Conservation (phyloP, 2,329 filamentous ascomycete species). For the Bipolaris bicolor region DNA sequence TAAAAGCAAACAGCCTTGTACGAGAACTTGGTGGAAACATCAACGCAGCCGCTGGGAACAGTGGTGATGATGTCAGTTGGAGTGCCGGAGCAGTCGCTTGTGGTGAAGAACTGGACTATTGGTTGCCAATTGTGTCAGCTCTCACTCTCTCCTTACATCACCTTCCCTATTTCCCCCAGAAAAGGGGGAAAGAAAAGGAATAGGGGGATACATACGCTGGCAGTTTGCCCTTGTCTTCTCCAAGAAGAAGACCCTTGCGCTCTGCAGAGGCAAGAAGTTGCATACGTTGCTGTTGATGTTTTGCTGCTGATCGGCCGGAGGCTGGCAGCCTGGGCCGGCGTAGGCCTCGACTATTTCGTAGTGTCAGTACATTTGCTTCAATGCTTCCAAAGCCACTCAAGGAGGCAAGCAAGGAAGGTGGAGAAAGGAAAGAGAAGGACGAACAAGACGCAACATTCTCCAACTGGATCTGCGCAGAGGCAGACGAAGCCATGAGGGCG, state of each 20-base stretch:
- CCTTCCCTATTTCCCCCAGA: too few species aligned
- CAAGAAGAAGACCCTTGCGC: conserved; percentile 7
- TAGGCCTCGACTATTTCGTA: conserved; percentile 7
- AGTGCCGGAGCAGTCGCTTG: conserved; percentile 1
- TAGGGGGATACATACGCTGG: not conserved
- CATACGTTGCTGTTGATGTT: conserved; percentile 14
- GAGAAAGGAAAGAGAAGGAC: not conserved
- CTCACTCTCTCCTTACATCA: too few species aligned
- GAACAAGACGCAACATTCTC: conserved; percentile 13
- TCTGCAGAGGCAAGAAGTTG: conserved; percentile 5
- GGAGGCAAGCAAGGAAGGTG: too few species aligned
- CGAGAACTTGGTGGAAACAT: conserved; percentile 9
- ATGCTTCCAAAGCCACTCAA: not conserved
- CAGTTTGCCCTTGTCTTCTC: conserved; percentile 13
- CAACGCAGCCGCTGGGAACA: conserved; percentile 8
- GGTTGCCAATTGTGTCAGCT: too few species aligned
- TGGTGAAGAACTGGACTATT: conserved; percentile 7
- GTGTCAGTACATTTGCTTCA: too few species aligned
- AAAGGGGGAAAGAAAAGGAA: not conserved
- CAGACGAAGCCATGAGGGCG: conserved; percentile 10
- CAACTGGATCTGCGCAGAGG: conserved; percentile 6
- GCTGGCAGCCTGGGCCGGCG: conserved; percentile 1
- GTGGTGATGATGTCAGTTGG: conserved; percentile 3
- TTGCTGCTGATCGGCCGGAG: conserved; percentile 1
- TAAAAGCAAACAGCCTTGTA: conserved; percentile 8